These are phyloP conservation scores for Pseudopithomyces maydicus DNA, from an alignment of 2,329 filamentous ascomycete genomes.

Conservation along the genomic window DNA sequence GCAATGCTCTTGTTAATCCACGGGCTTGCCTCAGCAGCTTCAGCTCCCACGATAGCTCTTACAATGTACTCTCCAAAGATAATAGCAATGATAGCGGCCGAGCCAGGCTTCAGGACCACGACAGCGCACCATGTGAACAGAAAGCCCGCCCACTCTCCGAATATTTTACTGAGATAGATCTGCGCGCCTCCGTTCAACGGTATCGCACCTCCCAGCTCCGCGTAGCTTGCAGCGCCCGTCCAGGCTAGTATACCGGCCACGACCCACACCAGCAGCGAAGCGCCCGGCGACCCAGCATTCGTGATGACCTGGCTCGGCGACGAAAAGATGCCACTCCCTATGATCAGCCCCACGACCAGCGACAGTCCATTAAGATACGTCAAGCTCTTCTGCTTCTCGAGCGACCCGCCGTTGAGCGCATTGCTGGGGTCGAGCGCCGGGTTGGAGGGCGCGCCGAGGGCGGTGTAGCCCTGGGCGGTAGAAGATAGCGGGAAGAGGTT, in stretches of 20 bases:
- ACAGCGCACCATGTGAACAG: conserved; percentile 97
- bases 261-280: conserved; percentile 87
- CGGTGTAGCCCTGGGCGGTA: conserved; percentile 77
- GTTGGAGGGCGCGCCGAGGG: conserved; percentile 76
- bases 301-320: conserved; percentile 90
- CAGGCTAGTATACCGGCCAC: conserved; percentile 92
- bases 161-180: conserved; percentile 93
- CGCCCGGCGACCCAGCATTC: conserved; percentile 89
- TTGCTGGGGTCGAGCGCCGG: conserved; percentile 58
- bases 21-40: conserved; percentile 76
- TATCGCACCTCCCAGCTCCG: conserved; percentile 93
- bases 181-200: conserved; percentile 94
- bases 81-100: conserved; percentile 91
- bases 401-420: conserved; percentile 71
- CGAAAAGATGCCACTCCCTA: conserved; percentile 95
- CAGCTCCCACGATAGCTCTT: conserved; percentile 82
- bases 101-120: conserved; percentile 89
- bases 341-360: conserved; percentile 89
- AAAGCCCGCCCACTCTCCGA: conserved; percentile 90
- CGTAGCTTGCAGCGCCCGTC: conserved; percentile 95
- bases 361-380: conserved; percentile 94
- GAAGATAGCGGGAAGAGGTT: conserved; percentile 92
- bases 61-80: conserved; percentile 99
- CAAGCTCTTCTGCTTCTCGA: conserved; percentile 95
- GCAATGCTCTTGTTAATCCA: conserved; percentile 94